phyloP scores from a whole-genome alignment of 2,329 filamentous ascomycete genomes.

The Periconia macrospinosa region DNA sequence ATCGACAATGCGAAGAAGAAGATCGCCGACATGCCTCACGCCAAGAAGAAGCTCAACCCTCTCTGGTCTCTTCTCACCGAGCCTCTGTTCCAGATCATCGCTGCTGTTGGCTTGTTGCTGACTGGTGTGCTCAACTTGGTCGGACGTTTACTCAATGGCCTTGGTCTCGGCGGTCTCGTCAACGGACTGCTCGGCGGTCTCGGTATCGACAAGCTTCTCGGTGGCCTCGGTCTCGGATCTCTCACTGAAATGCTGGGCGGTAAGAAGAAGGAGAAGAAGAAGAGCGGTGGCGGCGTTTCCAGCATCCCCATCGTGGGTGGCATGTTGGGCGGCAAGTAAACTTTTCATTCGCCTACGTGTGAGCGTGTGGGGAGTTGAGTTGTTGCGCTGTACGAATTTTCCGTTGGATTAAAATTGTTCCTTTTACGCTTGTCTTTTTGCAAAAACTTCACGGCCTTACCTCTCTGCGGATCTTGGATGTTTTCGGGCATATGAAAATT shows the following conservation, averaged over 20 bases:
- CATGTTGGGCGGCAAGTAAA: constrained; percentile 47
- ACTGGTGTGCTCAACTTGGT: constrained; percentile 83
- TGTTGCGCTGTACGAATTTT: background rate
- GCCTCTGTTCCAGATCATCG: constrained; percentile 89
- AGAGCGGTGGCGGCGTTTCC: constrained; percentile 41
- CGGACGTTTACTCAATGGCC: constrained; percentile 75
- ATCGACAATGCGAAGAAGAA: constrained; percentile 88
- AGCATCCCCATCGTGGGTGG: constrained; percentile 52
- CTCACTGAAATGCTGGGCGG: constrained; percentile 57
- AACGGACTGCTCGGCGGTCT: constrained; percentile 77
- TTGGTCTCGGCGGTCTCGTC: constrained; percentile 80
- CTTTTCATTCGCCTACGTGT: background rate
- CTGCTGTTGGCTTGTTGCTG: constrained; percentile 81
- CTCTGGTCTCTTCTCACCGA: constrained; percentile 82
- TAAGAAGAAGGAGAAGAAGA: constrained; percentile 51
- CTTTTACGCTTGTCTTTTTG: background rate
- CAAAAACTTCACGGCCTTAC: background rate
- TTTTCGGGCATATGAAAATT: background rate
- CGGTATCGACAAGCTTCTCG: constrained; percentile 74
- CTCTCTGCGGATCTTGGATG: background rate
- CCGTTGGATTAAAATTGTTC: background rate
- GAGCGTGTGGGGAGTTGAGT: background rate
- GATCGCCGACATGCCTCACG: constrained; percentile 88
- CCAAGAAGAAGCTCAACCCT: constrained; percentile 88
- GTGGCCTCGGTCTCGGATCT: constrained; percentile 67